Percentiles rank a stretch among this genome's conserved stretches.
phyloP scores from a whole-genome alignment of 1,139 yeast genomes.

The Komagataea norvegica region DNA sequence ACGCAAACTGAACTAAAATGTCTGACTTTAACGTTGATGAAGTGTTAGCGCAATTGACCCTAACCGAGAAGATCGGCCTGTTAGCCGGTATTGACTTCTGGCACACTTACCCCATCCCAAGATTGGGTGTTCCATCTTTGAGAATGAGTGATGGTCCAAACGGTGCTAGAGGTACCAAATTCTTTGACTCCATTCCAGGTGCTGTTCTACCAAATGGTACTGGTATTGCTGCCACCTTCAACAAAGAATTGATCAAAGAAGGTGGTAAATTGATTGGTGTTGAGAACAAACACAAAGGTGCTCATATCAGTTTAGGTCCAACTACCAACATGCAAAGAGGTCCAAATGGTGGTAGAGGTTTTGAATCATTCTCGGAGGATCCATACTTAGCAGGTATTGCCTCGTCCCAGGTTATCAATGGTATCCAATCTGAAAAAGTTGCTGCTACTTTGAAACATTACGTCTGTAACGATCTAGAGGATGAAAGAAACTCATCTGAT shows the following conservation, averaged over 20 bases:
- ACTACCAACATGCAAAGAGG: slow-evolving; percentile 49
- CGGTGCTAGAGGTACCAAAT: slow-evolving; percentile 49
- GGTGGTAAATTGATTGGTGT: slow-evolving; percentile 46
- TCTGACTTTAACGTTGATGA: slow-evolving; percentile 40
- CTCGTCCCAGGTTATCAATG: slow-evolving; percentile 46
- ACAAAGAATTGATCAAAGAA: slow-evolving; percentile 35
- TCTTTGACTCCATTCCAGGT: slow-evolving; percentile 43
- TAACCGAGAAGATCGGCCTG: slow-evolving; percentile 45
- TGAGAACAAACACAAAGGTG: slow-evolving; percentile 50
- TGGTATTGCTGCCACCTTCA: slow-evolving; percentile 33
- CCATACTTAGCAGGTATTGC: slow-evolving; percentile 52
- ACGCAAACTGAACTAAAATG: too few relatives aligned
- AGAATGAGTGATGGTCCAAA: slow-evolving; percentile 49
- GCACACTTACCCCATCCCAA: slow-evolving; percentile 49
- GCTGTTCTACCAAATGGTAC: slow-evolving; percentile 50
- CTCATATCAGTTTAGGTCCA: slow-evolving; percentile 60
- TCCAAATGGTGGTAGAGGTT: slow-evolving; percentile 62
- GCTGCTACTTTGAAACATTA: slow-evolving; percentile 57
- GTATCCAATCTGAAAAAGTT: slow-evolving; percentile 49
- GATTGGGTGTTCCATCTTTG: slow-evolving; percentile 39
- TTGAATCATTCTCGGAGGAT: slow-evolving; percentile 61
- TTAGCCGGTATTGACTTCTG: slow-evolving; percentile 50
- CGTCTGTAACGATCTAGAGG: slow-evolving; percentile 58
- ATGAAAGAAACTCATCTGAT: slow-evolving; percentile 46
- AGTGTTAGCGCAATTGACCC: slow-evolving; percentile 39